These are phyloP conservation scores for Exophiala alcalophila DNA, from an alignment of 2,329 filamentous ascomycete species.

Conservation along the genomic window DNA sequence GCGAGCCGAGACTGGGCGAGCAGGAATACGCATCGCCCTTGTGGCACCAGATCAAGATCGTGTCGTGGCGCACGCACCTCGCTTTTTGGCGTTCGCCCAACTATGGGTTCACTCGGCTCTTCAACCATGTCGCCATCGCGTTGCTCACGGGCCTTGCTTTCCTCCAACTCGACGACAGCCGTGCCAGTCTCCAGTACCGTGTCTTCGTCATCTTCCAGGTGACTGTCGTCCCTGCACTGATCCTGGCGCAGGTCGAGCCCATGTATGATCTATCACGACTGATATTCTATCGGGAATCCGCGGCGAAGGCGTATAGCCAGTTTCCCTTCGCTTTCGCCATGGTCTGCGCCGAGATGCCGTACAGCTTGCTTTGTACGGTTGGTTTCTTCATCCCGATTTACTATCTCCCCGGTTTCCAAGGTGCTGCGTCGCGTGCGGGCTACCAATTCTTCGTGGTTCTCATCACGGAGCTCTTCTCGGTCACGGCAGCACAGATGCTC, in stretches of 20 bases:
- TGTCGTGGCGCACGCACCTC: constrained; percentile 69
- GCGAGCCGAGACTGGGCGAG: constrained; percentile 50
- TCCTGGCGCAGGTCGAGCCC: constrained; percentile 78
- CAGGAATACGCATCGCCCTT: constrained; percentile 81
- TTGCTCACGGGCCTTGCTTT: constrained; percentile 77
- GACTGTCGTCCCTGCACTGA: constrained; percentile 74
- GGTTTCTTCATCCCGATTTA: constrained; percentile 80
- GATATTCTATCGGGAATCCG: constrained; percentile 82
- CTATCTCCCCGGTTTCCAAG: constrained; percentile 74
- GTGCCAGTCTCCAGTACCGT: constrained; percentile 74
- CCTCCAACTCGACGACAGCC: constrained; percentile 71
- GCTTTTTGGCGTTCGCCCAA: constrained; percentile 83
- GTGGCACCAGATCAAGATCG: constrained; percentile 72
- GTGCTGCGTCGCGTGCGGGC: constrained; percentile 63
- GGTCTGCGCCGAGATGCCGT: constrained; percentile 80
- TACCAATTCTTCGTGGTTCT: constrained; percentile 86
- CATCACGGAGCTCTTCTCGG: constrained; percentile 78
- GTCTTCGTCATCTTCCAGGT: constrained; percentile 91
- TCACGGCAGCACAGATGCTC: constrained; percentile 73
- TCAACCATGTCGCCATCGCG: constrained; percentile 77
- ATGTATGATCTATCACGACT: constrained; percentile 77
- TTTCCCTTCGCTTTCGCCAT: constrained; percentile 75
- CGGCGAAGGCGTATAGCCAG: constrained; percentile 80
- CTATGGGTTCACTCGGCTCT: constrained; percentile 83
- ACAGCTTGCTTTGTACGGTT: constrained; percentile 75